A percentile compares a stretch with the other conserved stretches of the same genome.
Evolutionary conservation across 1,139 yeast species (phyloP).

Genomic region (Tardiomyces digboiensis): DNA sequence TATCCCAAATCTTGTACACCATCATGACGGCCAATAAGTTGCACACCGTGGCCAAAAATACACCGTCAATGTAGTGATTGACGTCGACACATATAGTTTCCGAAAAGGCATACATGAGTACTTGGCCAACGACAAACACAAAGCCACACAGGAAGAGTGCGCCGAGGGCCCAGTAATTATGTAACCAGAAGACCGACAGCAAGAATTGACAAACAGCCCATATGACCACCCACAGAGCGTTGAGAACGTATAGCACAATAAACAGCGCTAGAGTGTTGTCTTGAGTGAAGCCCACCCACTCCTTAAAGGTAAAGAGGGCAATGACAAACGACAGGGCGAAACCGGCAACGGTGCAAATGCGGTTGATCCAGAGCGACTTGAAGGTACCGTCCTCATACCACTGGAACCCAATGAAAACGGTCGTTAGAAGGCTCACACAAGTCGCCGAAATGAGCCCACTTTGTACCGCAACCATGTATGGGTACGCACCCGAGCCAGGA

Average conservation of each 20-base stretch:
- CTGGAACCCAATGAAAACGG: slow-evolving; percentile 78
- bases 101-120: slow-evolving; percentile 62
- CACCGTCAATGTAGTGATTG: slow-evolving; percentile 83
- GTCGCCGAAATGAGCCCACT: slow-evolving; percentile 63
- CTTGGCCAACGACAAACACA: slow-evolving; percentile 77
- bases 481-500: slow-evolving; percentile 64
- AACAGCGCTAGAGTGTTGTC: slow-evolving; percentile 55
- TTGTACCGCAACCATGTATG: slow-evolving; percentile 78
- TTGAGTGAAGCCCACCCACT: slow-evolving; percentile 43
- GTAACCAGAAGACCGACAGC: slow-evolving; percentile 57
- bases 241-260: slow-evolving; percentile 57
- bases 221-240: slow-evolving; percentile 52
- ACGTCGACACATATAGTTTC: slow-evolving; percentile 55
- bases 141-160: slow-evolving; percentile 59
- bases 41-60: slow-evolving; percentile 74
- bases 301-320: slow-evolving; percentile 60
- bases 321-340: slow-evolving; percentile 48
- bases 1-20: slow-evolving; percentile 95
- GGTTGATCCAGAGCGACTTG: slow-evolving; percentile 44
- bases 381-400: slow-evolving; percentile 90
- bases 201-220: slow-evolving; percentile 66
- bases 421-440: slow-evolving; percentile 57
- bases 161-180: slow-evolving; percentile 83
- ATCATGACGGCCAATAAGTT: slow-evolving; percentile 82
- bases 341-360: slow-evolving; percentile 42